Evolutionary conservation across 257 asterid species (phyloP).

Genomic region (Solanum arcanum): DNA sequence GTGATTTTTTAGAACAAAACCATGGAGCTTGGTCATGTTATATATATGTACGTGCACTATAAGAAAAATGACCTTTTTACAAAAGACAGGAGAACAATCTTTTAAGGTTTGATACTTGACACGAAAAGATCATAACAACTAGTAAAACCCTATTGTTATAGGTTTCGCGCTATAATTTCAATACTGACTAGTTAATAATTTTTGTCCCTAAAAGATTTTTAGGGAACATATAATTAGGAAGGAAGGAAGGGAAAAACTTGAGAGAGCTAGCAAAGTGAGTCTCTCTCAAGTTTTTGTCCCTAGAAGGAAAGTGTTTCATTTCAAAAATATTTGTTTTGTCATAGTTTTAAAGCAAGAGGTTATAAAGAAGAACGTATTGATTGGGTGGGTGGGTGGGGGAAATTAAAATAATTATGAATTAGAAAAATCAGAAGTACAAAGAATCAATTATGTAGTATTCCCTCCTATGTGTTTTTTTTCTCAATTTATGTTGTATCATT

Average conservation of each 20-base stretch:
- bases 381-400: not conserved
- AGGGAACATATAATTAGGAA: not conserved
- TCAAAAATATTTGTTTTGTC: not conserved
- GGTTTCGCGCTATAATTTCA: not conserved
- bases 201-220: not conserved
- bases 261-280: not conserved
- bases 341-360: not conserved
- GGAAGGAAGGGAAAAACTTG: not conserved
- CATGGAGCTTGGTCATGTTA: conserved; percentile 40
- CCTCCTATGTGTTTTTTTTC: not conserved
- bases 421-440: not conserved
- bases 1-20: conserved; percentile 48
- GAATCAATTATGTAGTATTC: not conserved
- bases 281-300: not conserved
- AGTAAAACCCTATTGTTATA: not conserved
- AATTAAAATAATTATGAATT: not conserved
- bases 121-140: not conserved
- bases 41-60: not conserved
- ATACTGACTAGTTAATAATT: not conserved
- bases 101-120: not conserved
- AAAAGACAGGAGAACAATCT: not conserved
- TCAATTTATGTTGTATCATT: not conserved
- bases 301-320: not conserved
- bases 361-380: not conserved
- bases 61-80: not conserved